Percentiles rank a stretch among this genome's conserved stretches.
Evolutionary conservation across 192 early-diverging fungal genomes (phyloP).

Genomic region (Chytriomyces confervae): DNA sequence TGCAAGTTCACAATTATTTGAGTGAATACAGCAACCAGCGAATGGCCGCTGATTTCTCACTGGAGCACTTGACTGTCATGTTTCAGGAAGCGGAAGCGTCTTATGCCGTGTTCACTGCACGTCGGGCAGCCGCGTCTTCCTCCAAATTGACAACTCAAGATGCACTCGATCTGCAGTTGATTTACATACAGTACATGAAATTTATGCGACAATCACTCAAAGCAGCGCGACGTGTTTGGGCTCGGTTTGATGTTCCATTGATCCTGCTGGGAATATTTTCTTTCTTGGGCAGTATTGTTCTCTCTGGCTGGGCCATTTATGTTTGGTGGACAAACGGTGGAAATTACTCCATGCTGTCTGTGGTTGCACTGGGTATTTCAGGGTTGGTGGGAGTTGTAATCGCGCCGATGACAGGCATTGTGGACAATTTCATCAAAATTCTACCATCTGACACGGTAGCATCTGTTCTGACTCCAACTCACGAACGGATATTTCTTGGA

Average conservation of each 20-base stretch:
- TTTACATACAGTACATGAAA: constrained; percentile 49
- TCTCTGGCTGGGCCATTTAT: constrained; percentile 4
- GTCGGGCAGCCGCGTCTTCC: background rate
- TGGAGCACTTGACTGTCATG: constrained; percentile 42
- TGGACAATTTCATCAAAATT: background rate
- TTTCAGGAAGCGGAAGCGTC: constrained; percentile 44
- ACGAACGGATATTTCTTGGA: constrained; percentile 46
- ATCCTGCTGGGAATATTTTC: constrained; percentile 77
- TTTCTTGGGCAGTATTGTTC: constrained; percentile 33
- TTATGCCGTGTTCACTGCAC: background rate
- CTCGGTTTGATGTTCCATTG: constrained; percentile 83
- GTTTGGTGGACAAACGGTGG: constrained; percentile 22
- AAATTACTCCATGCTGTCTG: background rate
- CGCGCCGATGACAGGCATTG: constrained; percentile 13
- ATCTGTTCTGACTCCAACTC: constrained; percentile 27
- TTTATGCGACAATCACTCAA: constrained; percentile 71
- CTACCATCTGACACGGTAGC: constrained; percentile 32
- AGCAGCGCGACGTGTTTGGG: constrained; percentile 85
- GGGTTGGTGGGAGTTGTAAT: constrained; percentile 11
- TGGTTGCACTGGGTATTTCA: background rate
- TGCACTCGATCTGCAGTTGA: constrained; percentile 3
- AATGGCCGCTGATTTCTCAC: constrained; percentile 61
- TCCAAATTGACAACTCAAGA: background rate
- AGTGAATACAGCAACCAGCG: constrained; percentile 59
- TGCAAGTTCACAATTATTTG: constrained; percentile 72